Base-by-base conservation (phyloP, 2,329 filamentous ascomycete genomes). In the Plenodomus tracheiphilus region DNA sequence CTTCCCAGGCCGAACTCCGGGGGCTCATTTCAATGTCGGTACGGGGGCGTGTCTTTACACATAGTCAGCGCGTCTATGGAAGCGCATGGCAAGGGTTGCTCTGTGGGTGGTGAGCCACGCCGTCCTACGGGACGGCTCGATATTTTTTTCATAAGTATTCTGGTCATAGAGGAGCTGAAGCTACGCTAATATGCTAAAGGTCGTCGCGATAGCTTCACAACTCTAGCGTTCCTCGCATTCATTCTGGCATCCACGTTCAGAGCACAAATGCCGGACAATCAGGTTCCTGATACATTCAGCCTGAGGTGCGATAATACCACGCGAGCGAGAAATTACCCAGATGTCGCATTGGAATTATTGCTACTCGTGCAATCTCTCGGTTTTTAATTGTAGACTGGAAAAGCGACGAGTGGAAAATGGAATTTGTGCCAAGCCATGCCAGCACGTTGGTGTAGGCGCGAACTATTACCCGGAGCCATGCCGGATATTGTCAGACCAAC, bases 81-180 rank as follows among this genome's bases (percentile, higher is more conserved):
- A 42, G 57, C 49, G 42, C 40, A 55, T 59, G 51, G 53, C 9
- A 15, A 32, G 4, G 28, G 28, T 32, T 32, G 25, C 36, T 35
- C 53, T 47, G 52, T 45, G 61, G 56, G 51, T 58, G 43, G 49
- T 57, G 45, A 35, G 16, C 16, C 46, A 19, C 39, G 57, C 61
- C 52, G 59, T 64, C 56, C 57, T 61, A 59, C 43, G 43, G 42
- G 66, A 56, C 61, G 71, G 67, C 59, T 43, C 41, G 36, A 39
- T 51, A 47, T 52, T 59, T 73, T 75, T 72, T 70, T n/a, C 62
- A 76, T 77, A 75, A 71, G 75, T 77, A 10, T 42, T 46, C 56
- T 63, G 28, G 15, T 45, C 11, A 18, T 43, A 4, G 16, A 50
- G 36, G 43, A 56, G 35, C 42, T 43, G 18, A 39, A 67, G 16